Evolutionary conservation across 371 early-diverging fungal genomes (phyloP).

Genomic region (Mucor mucedo): DNA sequence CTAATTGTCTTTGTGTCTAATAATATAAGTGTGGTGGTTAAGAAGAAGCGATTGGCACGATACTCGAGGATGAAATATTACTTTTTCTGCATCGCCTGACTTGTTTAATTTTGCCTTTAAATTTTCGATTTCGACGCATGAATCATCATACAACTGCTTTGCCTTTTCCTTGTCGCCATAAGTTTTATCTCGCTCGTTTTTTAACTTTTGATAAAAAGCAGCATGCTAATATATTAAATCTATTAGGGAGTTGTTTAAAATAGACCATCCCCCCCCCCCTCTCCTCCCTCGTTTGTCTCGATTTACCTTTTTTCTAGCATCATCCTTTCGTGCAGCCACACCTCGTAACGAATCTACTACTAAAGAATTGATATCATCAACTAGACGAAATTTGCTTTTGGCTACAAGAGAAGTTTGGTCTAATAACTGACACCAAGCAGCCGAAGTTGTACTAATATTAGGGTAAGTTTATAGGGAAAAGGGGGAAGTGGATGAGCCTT

Average conservation of each 20-base stretch:
- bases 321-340: slow-evolving; percentile 66
- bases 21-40: no score
- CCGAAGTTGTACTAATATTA: slow-evolving; percentile 16
- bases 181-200: slow-evolving; percentile 67
- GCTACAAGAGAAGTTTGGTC: slow-evolving; percentile 64
- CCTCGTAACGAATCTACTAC: slow-evolving; percentile 67
- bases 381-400: slow-evolving; percentile 55
- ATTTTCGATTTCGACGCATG: slow-evolving; percentile 71
- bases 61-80: slow-evolving; percentile 5
- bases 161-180: slow-evolving; percentile 75
- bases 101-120: slow-evolving; percentile 37
- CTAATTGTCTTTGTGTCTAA: slow-evolving; percentile 57
- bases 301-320: slow-evolving; percentile 74
- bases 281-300: background rate
- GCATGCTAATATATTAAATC: slow-evolving; percentile 56
- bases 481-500: background rate
- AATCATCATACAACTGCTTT: slow-evolving; percentile 71
- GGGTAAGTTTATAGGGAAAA: background rate
- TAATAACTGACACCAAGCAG: slow-evolving; percentile 63
- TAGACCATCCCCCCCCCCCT: background rate
- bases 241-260: background rate
- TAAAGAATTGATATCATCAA: slow-evolving; percentile 59
- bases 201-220: slow-evolving; percentile 67
- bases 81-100: slow-evolving; percentile 52
- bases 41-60: background rate